These are phyloP conservation scores for Hypericum androsaemum DNA, from an alignment of 345 rosid genomes.

Conservation along the genomic window DNA sequence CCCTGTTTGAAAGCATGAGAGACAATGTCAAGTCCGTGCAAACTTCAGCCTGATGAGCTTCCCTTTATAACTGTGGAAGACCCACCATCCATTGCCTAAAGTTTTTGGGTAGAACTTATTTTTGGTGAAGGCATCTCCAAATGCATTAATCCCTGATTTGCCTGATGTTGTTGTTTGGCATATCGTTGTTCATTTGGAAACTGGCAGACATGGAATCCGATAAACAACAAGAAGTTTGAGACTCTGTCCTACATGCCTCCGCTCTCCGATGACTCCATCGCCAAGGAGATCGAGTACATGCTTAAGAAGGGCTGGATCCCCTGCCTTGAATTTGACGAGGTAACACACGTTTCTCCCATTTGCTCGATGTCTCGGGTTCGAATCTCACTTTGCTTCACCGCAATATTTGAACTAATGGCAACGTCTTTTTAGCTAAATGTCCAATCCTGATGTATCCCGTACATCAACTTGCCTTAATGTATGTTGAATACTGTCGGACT, in stretches of 20 bases:
- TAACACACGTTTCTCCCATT: slow-evolving; percentile 3
- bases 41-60: too few relatives aligned
- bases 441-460: too few relatives aligned
- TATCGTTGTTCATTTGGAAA: too few relatives aligned
- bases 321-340: slow-evolving; percentile 68
- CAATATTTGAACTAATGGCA: background rate
- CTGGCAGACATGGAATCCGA: slow-evolving; percentile 57
- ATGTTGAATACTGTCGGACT: too few relatives aligned
- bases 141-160: too few relatives aligned
- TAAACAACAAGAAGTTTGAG: slow-evolving; percentile 46
- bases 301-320: slow-evolving; percentile 60
- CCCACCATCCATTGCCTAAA: too few relatives aligned
- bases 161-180: too few relatives aligned
- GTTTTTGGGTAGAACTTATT: background rate
- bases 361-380: background rate
- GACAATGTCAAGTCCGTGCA: too few relatives aligned
- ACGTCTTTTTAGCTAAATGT: too few relatives aligned
- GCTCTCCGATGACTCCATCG: slow-evolving; percentile 33
- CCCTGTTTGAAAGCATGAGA: too few relatives aligned
- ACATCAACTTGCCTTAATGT: too few relatives aligned
- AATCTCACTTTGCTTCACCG: background rate
- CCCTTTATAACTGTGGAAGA: too few relatives aligned
- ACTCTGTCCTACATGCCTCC: slow-evolving; percentile 48
- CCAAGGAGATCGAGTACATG: slow-evolving; percentile 57
- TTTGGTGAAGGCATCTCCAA: background rate